Percentiles rank a stretch among this genome's conserved stretches.
phyloP scores from a whole-genome alignment of 164 flowering plant genomes.

The Vitis rotundifolia region DNA sequence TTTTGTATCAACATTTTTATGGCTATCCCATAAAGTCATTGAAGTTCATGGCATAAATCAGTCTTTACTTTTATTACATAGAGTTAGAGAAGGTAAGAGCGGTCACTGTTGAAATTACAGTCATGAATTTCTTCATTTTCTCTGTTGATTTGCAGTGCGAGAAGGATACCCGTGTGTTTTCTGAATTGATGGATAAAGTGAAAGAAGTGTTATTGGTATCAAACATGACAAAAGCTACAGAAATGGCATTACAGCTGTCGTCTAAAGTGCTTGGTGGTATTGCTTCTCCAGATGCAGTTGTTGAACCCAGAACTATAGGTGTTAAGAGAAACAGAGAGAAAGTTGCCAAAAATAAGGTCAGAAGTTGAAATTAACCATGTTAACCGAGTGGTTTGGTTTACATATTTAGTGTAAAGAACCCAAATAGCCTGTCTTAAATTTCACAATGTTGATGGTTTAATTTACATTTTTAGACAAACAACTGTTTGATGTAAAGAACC shows the following conservation, averaged over 20 bases:
- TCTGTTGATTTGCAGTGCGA: slow-evolving; percentile 36
- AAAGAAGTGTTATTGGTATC: slow-evolving; percentile 36
- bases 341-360: background rate
- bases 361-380: background rate
- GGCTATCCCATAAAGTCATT: no score
- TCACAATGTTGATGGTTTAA: no score
- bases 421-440: background rate
- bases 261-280: slow-evolving; percentile 4
- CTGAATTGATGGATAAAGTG: slow-evolving; percentile 27
- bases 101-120: no score
- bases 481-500: no score
- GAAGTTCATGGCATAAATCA: no score
- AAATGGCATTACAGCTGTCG: slow-evolving; percentile 23
- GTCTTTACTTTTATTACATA: no score
- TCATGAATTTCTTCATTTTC: background rate
- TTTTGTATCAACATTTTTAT: no score
- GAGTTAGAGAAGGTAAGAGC: no score
- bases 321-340: slow-evolving; percentile 20
- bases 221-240: slow-evolving; percentile 25
- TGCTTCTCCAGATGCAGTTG: slow-evolving; percentile 5
- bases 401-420: background rate
- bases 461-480: no score
- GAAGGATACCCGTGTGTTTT: slow-evolving; percentile 9
- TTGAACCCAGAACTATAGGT: background rate
- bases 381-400: background rate